Base-by-base conservation (phyloP, 2,329 filamentous ascomycete genomes). In the Aureobasidium sp. region DNA sequence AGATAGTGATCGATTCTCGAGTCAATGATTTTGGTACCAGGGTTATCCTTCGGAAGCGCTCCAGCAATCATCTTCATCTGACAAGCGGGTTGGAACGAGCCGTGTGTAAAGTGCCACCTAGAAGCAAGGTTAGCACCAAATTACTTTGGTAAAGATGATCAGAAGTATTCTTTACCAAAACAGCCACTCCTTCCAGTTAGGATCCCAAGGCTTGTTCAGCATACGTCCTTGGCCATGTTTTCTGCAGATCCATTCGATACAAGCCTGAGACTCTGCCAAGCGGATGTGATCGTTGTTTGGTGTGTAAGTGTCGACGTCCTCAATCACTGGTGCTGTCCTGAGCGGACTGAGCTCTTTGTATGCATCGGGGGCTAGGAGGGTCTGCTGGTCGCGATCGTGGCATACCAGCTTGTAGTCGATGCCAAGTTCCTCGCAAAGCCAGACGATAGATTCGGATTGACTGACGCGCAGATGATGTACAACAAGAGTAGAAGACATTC, bases 341-440 rank as follows among this genome's bases (percentile, higher is more conserved):
- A 74, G 65, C 0, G 73, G 76, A 62, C 82, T 77, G 21, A 80
- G 66, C 1, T 66, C 72, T 63, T 80, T 78, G 67, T 76, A 75
- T 61, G 65, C 67, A 68, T 68, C 66, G 0, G 75, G 74, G 3
- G 72, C 69, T 44, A 77, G n/a, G 72, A 73, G 37, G 5, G 49
- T 61, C 32, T 44, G 21, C 21, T 25, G 21, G 27, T 61, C 50
- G 41, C 59, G 49, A 41, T 68, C 59, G 67, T 77, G 70, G 29
- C 64, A 58, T 58, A 69, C 68, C 2, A 76, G 67, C 2, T 67
- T 61, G 67, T 83, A 83, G 5, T 70, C 63, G 47, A 84, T 68
- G 21, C 69, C 68, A 7, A 84, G 77, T 66, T 84, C 82, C 67
- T 85, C 81, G 68, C 79, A 80, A 39, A 84, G 76, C 78, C 81